A percentile compares a stretch with the other conserved stretches of the same genome.
These are phyloP conservation scores for Penicillium maclennaniae DNA, from an alignment of 495 filamentous ascomycete genomes.

Conservation along the genomic window DNA sequence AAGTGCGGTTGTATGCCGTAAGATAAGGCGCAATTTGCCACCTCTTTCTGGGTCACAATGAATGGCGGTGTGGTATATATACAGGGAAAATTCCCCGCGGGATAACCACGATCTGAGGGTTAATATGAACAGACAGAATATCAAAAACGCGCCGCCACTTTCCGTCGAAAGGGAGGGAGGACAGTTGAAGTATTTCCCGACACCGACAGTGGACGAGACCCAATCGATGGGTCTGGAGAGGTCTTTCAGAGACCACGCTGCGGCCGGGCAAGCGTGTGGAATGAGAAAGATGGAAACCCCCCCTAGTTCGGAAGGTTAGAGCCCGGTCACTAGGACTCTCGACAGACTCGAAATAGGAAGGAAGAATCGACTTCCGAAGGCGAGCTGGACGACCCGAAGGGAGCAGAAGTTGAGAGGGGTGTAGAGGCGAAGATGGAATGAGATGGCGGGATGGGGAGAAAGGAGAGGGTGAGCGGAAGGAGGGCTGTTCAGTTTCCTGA, in stretches of 20 bases:
- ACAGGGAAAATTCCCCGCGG: neutral
- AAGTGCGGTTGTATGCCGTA: slow-evolving; percentile 1
- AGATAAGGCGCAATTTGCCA: neutral
- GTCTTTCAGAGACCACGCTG: slow-evolving; percentile 57
- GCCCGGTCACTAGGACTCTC: slow-evolving; percentile 21
- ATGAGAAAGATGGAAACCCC: slow-evolving; percentile 21
- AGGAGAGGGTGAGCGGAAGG: slow-evolving; percentile 26
- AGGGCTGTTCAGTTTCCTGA: slow-evolving; percentile 22
- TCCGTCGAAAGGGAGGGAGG: neutral
- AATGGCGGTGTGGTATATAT: neutral
- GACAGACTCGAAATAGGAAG: neutral
- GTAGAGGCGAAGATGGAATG: slow-evolving; percentile 9
- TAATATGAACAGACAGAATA: slow-evolving; percentile 12
- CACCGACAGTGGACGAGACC: slow-evolving; percentile 10
- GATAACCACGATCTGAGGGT: neutral
- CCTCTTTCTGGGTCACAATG: slow-evolving; percentile 1
- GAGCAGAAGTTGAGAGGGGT: slow-evolving; percentile 6
- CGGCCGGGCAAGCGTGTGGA: slow-evolving; percentile 35
- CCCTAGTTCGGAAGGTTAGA: slow-evolving; percentile 5
- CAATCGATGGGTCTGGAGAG: slow-evolving; percentile 46
- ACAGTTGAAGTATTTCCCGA: slow-evolving; percentile 2
- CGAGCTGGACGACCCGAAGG: slow-evolving; percentile 3
- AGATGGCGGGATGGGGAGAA: slow-evolving; percentile 5
- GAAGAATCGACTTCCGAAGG: slow-evolving; percentile 22
- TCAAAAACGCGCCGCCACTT: slow-evolving; percentile 21